Percentiles rank a stretch among this genome's conserved stretches.
phyloP scores from a whole-genome alignment of 2,329 filamentous ascomycete species.

The Ophiostoma sp. region DNA sequence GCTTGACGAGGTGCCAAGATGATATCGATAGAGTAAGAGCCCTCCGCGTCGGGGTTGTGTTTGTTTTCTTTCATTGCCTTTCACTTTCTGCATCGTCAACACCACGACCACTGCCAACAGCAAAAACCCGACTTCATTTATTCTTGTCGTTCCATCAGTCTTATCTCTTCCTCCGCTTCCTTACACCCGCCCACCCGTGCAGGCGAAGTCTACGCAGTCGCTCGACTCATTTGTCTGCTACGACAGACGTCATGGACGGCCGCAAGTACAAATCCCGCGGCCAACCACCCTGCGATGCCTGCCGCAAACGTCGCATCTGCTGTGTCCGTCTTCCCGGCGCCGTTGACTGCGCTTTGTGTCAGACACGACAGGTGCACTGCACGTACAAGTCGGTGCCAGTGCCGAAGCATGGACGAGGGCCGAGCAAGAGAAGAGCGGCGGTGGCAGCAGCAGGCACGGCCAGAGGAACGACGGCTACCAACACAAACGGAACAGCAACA shows the following conservation, averaged over 20 bases:
- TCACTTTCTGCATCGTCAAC: background rate
- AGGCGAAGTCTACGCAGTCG: too few species aligned
- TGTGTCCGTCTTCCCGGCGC: background rate
- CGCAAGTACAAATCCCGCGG: slow-evolving; percentile 4
- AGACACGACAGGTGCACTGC: slow-evolving; percentile 1
- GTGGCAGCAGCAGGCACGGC: background rate
- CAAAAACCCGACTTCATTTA: background rate
- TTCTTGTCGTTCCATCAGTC: too few species aligned
- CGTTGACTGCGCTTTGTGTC: background rate
- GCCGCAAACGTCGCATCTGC: slow-evolving; percentile 5
- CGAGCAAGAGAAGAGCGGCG: background rate
- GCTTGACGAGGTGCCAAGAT: background rate
- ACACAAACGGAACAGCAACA: background rate
- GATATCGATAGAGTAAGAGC: background rate
- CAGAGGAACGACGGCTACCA: background rate
- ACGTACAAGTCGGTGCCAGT: slow-evolving; percentile 7
- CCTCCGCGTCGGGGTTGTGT: too few species aligned
- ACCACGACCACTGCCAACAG: background rate
- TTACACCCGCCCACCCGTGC: too few species aligned
- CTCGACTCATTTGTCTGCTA: background rate
- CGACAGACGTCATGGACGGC: background rate
- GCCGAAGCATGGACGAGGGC: background rate
- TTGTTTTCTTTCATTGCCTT: background rate
- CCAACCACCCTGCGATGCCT: background rate
- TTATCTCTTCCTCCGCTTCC: too few species aligned